Evolutionary conservation across 306 rosid species (phyloP).

Genomic region (Astragalus membranaceus): DNA sequence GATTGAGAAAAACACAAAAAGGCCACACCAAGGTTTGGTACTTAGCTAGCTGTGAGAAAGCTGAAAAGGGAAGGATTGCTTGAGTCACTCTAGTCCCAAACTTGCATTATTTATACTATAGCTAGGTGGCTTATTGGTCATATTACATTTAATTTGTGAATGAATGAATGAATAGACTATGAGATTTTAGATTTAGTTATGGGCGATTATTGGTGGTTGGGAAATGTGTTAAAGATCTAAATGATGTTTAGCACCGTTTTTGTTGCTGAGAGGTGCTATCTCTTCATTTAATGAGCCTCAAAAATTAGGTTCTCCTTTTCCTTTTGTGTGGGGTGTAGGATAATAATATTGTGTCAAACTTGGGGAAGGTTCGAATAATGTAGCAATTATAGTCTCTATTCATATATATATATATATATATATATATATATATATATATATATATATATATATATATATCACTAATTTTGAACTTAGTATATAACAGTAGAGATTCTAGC

Average conservation of each 20-base stretch:
- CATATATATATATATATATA: too few relatives aligned
- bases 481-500: neutral
- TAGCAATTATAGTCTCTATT: neutral
- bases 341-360: neutral
- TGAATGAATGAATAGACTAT: neutral
- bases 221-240: neutral
- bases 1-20: neutral
- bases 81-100: neutral
- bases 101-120: slow-evolving; percentile 27
- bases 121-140: neutral
- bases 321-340: neutral
- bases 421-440: too few relatives aligned
- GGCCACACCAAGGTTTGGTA: neutral
- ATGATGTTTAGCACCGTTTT: slow-evolving; percentile 25
- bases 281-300: slow-evolving; percentile 18
- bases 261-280: neutral
- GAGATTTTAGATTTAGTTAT: neutral
- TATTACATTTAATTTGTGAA: neutral
- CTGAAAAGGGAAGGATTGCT: slow-evolving; percentile 2
- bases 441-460: too few relatives aligned
- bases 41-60: neutral
- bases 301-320: slow-evolving; percentile 19
- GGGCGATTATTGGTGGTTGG: slow-evolving; percentile 7
- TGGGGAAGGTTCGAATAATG: neutral
- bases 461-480: too few relatives aligned